phyloP scores from a whole-genome alignment of 2,329 filamentous ascomycete genomes.

The Colletotrichum musae region DNA sequence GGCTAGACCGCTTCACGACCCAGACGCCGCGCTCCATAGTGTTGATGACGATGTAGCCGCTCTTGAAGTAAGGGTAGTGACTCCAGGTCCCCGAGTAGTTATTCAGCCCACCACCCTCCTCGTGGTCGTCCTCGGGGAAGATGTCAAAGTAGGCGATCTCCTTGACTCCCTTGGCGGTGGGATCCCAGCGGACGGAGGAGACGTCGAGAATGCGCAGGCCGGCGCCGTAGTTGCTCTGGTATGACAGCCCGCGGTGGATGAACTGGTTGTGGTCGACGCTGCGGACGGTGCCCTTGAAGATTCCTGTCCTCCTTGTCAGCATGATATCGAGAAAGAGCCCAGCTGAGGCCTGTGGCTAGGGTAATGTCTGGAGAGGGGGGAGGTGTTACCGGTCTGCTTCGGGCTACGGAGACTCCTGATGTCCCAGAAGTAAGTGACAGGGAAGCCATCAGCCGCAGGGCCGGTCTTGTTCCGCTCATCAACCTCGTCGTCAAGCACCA shows the following conservation, averaged over 20 bases:
- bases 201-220: conserved; percentile 60
- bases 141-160: conserved; percentile 50
- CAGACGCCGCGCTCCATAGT: conserved; percentile 62
- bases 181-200: conserved; percentile 54
- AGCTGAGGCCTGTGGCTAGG: no score
- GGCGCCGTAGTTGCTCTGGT: conserved; percentile 65
- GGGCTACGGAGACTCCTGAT: conserved; percentile 59
- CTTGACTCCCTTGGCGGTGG: conserved; percentile 59
- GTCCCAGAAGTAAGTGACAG: conserved; percentile 67
- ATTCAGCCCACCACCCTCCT: conserved; percentile 45
- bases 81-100: conserved; percentile 60
- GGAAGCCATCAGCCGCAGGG: conserved; percentile 57
- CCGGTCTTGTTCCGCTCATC: conserved; percentile 61
- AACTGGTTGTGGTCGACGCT: conserved; percentile 66
- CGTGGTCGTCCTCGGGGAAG: conserved; percentile 39
- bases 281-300: conserved; percentile 56
- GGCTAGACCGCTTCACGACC: conserved; percentile 50
- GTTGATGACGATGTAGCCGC: conserved; percentile 60
- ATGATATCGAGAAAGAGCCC: no score
- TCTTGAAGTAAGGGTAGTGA: conserved; percentile 58
- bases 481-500: conserved; percentile 67
- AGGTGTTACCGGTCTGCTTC: conserved; percentile 48
- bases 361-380: no score
- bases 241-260: conserved; percentile 58
- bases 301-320: conserved; percentile 43